These are phyloP conservation scores for Hemileia vastatrix DNA, from an alignment of 1,284 basidiomycete species.

Conservation along the genomic window DNA sequence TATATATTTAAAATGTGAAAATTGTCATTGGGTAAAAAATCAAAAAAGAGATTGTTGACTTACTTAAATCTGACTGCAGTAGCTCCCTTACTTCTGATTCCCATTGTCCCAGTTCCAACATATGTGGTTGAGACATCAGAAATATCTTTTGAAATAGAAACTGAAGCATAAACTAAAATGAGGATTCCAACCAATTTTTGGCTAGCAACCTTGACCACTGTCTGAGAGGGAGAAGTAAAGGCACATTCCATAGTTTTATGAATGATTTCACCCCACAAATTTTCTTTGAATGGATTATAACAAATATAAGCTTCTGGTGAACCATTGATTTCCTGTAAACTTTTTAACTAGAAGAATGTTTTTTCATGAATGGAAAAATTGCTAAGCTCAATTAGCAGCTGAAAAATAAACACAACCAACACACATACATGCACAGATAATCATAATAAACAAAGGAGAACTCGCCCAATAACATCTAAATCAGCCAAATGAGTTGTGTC, in stretches of 20 bases:
- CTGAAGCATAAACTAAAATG: slow-evolving; percentile 9
- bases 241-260: slow-evolving; percentile 9
- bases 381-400: not conserved
- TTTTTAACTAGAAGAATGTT: not conserved
- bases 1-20: not conserved
- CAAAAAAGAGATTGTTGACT: not conserved
- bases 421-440: not conserved
- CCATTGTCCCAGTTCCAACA: slow-evolving; percentile 18
- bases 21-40: not conserved
- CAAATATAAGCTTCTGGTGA: slow-evolving; percentile 12
- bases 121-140: slow-evolving; percentile 16
- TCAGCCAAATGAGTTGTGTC: slow-evolving; percentile 1
- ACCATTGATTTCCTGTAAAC: slow-evolving; percentile 21
- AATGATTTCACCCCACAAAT: slow-evolving; percentile 14
- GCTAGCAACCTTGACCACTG: slow-evolving; percentile 20
- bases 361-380: not conserved
- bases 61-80: slow-evolving; percentile 16
- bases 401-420: not conserved
- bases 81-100: slow-evolving; percentile 17
- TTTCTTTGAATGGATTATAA: slow-evolving; percentile 6
- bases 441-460: not conserved
- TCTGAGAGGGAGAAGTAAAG: not conserved
- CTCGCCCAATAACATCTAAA: slow-evolving; percentile 19
- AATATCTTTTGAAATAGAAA: not conserved
- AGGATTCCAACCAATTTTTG: slow-evolving; percentile 20